A percentile compares a stretch with the other conserved stretches of the same genome.
Evolutionary conservation across 2,329 filamentous ascomycete species (phyloP).

Genomic region (Apiospora saccharicola): DNA sequence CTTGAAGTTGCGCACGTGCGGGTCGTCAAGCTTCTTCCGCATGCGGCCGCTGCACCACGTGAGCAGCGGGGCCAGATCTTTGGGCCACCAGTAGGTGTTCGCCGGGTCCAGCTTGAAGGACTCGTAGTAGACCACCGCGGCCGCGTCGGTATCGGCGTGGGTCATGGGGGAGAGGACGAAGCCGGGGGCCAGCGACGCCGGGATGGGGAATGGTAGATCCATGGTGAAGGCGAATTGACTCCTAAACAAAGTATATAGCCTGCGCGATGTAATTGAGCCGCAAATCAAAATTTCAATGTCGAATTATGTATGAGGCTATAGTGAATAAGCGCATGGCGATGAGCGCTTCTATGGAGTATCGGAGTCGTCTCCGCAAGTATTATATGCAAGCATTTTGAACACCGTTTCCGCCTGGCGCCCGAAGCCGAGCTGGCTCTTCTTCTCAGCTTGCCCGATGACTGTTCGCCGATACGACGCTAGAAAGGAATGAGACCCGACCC

Average conservation of each 20-base stretch:
- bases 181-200: conserved; percentile 33
- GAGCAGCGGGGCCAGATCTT: conserved; percentile 33
- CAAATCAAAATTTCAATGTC: not conserved
- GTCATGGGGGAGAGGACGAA: conserved; percentile 39
- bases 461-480: conserved; percentile 15
- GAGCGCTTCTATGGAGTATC: not conserved
- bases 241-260: not conserved
- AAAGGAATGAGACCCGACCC: not conserved
- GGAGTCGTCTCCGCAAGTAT: not conserved
- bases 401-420: not conserved
- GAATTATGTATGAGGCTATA: not conserved
- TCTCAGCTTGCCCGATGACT: conserved; percentile 13
- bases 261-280: not conserved
- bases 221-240: conserved; percentile 26
- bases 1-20: conserved; percentile 42
- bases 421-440: not conserved
- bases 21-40: conserved; percentile 38
- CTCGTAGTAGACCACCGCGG: conserved; percentile 40
- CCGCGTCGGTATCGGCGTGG: conserved; percentile 38
- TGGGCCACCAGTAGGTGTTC: conserved; percentile 43
- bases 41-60: conserved; percentile 43
- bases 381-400: not conserved
- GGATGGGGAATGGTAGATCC: conserved; percentile 38
- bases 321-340: not conserved
- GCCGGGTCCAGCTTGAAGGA: conserved; percentile 36